These are phyloP conservation scores for Geoglossum glabrum DNA, from an alignment of 495 filamentous ascomycete genomes.

Conservation along the genomic window DNA sequence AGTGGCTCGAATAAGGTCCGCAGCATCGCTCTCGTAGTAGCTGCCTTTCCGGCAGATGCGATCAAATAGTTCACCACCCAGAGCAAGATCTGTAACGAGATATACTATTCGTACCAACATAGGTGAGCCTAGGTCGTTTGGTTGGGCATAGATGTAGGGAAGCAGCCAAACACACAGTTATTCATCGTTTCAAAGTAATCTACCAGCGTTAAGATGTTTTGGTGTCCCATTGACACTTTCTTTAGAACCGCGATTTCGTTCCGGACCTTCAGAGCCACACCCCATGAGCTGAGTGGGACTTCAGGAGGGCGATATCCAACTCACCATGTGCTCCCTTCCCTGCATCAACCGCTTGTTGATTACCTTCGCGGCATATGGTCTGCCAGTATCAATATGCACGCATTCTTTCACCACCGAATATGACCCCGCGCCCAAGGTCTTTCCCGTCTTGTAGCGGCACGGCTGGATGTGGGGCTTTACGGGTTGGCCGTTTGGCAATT, in stretches of 20 bases:
- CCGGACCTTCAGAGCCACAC: conserved; percentile 40
- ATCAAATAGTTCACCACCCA: conserved; percentile 93
- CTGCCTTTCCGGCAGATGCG: conserved; percentile 95
- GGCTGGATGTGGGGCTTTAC: conserved; percentile 46
- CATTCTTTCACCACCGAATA: conserved; percentile 99
- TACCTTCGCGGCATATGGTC: conserved; percentile 97
- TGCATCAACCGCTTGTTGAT: conserved; percentile 98
- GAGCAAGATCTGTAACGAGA: conserved; percentile 87
- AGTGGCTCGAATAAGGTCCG: conserved; percentile 83
- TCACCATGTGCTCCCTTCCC: conserved; percentile 93
- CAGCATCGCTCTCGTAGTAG: conserved; percentile 94
- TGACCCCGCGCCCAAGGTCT: conserved; percentile 85
- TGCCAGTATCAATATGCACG: conserved; percentile 92
- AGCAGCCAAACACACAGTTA: conserved; percentile 37
- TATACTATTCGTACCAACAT: conserved; percentile 38
- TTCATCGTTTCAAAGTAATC: conserved; percentile 99
- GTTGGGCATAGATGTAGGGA: not conserved
- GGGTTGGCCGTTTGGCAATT: conserved; percentile 1
- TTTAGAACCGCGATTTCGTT: conserved; percentile 98
- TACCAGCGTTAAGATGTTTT: conserved; percentile 91
- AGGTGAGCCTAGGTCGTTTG: not conserved
- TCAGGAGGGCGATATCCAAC: conserved; percentile 3
- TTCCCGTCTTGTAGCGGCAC: conserved; percentile 93
- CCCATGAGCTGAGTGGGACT: not conserved
- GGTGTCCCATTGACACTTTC: conserved; percentile 90